Evolutionary conservation across 2,329 filamentous ascomycete species (phyloP).

Genomic region (Cladophialophora bantiana): DNA sequence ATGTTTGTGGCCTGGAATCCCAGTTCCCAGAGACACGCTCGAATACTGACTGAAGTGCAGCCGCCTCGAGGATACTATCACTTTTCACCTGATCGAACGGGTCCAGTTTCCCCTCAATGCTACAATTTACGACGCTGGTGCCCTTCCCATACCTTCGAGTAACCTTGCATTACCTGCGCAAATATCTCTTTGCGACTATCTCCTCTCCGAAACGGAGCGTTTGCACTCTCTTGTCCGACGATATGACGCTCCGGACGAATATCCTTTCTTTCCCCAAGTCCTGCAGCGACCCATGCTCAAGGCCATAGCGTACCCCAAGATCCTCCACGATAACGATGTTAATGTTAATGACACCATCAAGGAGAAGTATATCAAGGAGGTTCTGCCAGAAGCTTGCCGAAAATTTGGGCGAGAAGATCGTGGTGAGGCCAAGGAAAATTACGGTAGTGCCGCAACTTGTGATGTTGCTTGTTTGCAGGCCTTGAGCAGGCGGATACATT

Average conservation of each 20-base stretch:
- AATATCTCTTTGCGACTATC: conserved; percentile 95
- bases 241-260: conserved; percentile 95
- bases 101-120: conserved; percentile 95
- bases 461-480: conserved; percentile 92
- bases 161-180: conserved; percentile 88
- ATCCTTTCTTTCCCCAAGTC: conserved; percentile 90
- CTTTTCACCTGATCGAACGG: conserved; percentile 93
- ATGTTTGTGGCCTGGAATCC: conserved; percentile 67
- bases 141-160: conserved; percentile 76
- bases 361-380: conserved; percentile 78
- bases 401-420: conserved; percentile 78
- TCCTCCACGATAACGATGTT: conserved; percentile 87
- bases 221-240: conserved; percentile 92
- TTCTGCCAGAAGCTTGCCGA: conserved; percentile 84
- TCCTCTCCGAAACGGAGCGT: conserved; percentile 86
- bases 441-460: conserved; percentile 87
- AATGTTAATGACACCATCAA: conserved; percentile 91
- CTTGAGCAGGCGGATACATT: conserved; percentile 88
- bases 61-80: conserved; percentile 96
- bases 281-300: conserved; percentile 83
- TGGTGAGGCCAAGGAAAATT: conserved; percentile 89
- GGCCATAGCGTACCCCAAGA: conserved; percentile 83
- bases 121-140: conserved; percentile 82
- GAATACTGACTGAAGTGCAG: conserved; percentile 58
- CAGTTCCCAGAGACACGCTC: background rate